phyloP scores from a whole-genome alignment of 129 eudicot species.

The Ambrosia artemisiifolia region DNA sequence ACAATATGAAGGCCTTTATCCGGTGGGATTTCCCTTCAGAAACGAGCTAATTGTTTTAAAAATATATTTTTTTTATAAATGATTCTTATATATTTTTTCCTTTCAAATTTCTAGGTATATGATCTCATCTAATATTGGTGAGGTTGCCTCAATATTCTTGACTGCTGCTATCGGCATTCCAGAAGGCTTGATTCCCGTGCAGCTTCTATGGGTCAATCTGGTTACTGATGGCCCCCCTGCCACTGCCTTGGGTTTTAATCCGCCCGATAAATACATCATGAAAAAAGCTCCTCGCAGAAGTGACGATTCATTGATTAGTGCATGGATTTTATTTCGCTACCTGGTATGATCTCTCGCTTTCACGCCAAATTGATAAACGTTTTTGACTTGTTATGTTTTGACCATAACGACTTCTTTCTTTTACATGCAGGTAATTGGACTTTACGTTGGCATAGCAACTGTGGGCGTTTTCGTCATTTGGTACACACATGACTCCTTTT shows the following conservation, averaged over 20 bases:
- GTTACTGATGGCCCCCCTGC: slow-evolving; percentile 95
- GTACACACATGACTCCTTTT: slow-evolving; percentile 72
- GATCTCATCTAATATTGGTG: slow-evolving; percentile 89
- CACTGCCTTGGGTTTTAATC: slow-evolving; percentile 87
- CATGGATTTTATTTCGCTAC: slow-evolving; percentile 86
- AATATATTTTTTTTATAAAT: no score
- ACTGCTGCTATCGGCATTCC: slow-evolving; percentile 94
- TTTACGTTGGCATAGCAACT: slow-evolving; percentile 78
- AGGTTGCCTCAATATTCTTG: slow-evolving; percentile 74
- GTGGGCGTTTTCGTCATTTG: slow-evolving; percentile 80
- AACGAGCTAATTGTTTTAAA: not conserved
- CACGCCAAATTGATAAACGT: not conserved
- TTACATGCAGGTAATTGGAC: slow-evolving; percentile 63
- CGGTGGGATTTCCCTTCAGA: slow-evolving; percentile 39
- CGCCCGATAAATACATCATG: slow-evolving; percentile 83
- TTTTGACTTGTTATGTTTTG: not conserved
- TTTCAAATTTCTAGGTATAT: slow-evolving; percentile 51
- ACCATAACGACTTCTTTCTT: not conserved
- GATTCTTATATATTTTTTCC: not conserved
- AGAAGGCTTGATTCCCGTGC: slow-evolving; percentile 86
- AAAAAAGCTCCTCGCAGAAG: slow-evolving; percentile 79
- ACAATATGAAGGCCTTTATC: slow-evolving; percentile 87
- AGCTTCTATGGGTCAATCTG: slow-evolving; percentile 87
- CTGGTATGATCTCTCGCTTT: slow-evolving; percentile 41
- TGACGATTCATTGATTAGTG: slow-evolving; percentile 69